phyloP scores from a whole-genome alignment of 139 green algal species.

The Auxenochlorella protothecoides region DNA sequence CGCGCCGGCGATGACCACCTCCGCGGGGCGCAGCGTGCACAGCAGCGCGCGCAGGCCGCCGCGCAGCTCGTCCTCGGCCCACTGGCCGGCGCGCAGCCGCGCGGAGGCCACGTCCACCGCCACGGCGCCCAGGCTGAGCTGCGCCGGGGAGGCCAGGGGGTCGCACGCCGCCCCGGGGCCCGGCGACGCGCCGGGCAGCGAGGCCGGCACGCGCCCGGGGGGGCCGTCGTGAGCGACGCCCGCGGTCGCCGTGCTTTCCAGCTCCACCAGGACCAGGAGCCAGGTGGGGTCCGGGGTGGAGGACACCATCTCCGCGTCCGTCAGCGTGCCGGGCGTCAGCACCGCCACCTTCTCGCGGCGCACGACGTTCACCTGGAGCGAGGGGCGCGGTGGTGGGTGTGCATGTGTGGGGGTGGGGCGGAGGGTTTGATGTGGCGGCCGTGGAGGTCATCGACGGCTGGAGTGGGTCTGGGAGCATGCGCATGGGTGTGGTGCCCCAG shows the following conservation, averaged over 20 bases:
- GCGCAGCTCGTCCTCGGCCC: slow-evolving; percentile 62
- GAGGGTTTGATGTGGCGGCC: no score
- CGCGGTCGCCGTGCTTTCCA: not conserved
- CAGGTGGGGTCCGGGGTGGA: slow-evolving; percentile 47
- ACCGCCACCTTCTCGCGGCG: slow-evolving; percentile 76
- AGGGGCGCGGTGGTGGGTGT: not conserved
- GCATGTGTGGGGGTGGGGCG: not conserved
- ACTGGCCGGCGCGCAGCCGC: slow-evolving; percentile 55
- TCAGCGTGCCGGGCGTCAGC: slow-evolving; percentile 76
- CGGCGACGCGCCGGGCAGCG: not conserved
- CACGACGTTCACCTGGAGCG: slow-evolving; percentile 53
- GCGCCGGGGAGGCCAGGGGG: not conserved
- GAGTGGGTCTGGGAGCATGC: no score
- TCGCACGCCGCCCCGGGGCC: not conserved
- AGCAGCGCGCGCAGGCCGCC: slow-evolving; percentile 59
- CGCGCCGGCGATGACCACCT: slow-evolving; percentile 32
- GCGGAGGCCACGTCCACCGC: slow-evolving; percentile 64
- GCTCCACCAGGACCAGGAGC: slow-evolving; percentile 38
- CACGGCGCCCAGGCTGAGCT: slow-evolving; percentile 45
- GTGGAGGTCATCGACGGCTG: no score
- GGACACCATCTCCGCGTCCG: slow-evolving; percentile 81
- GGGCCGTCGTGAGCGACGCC: not conserved
- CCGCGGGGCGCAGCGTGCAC: slow-evolving; percentile 58
- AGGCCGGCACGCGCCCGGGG: not conserved
- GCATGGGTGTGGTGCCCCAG: no score